Conservation (phyloP, 257 asterid species). For the Nicotiana tomentosiformis region DNA sequence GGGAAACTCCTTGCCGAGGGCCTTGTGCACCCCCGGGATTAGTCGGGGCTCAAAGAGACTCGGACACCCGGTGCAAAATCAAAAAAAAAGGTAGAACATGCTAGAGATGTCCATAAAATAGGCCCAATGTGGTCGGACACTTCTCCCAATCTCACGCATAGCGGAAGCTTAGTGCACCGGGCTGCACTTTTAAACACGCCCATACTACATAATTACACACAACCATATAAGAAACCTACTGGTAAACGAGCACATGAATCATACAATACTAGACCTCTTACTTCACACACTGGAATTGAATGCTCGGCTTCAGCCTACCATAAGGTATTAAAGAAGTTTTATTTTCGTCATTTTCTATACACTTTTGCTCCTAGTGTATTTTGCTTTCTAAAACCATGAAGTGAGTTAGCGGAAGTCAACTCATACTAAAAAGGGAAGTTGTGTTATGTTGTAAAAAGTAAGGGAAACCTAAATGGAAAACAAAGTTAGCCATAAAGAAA, state of each 20-base stretch:
- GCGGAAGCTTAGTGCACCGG: too few relatives aligned
- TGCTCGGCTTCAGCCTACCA: not conserved
- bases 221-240: not conserved
- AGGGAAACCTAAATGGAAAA: not conserved
- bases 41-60: too few relatives aligned
- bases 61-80: too few relatives aligned
- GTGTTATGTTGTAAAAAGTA: not conserved
- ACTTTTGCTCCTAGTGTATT: not conserved
- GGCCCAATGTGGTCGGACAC: too few relatives aligned
- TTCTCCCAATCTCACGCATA: too few relatives aligned
- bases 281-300: not conserved
- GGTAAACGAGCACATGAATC: not conserved
- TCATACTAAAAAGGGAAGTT: not conserved
- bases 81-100: not conserved
- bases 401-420: not conserved
- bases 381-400: not conserved
- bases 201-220: not conserved
- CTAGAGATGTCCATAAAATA: not conserved
- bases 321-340: too few relatives aligned
- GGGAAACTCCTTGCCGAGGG: too few relatives aligned
- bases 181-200: not conserved
- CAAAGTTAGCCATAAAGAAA: not conserved
- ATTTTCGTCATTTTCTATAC: too few relatives aligned
- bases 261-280: not conserved
- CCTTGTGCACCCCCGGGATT: too few relatives aligned